Percentiles rank a stretch among this genome's conserved stretches.
Evolutionary conservation across 2,329 filamentous ascomycete genomes (phyloP).

Genomic region (Aspergillus ustus): DNA sequence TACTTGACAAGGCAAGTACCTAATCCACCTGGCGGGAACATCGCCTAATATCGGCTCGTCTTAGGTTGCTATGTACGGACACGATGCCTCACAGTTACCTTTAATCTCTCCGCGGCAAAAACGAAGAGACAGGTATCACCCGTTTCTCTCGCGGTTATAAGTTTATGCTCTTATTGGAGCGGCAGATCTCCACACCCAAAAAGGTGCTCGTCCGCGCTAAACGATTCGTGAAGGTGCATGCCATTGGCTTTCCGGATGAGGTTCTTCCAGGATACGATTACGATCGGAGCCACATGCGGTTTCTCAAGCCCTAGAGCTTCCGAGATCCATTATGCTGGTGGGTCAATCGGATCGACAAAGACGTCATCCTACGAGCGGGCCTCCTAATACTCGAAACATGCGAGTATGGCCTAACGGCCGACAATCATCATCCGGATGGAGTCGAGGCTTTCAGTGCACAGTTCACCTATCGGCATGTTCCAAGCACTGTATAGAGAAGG

Average conservation of each 20-base stretch:
- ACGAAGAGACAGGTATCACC: not conserved
- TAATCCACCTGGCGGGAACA: not conserved
- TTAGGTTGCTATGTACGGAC: not conserved
- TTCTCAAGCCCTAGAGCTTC: not conserved
- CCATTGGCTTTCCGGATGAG: not conserved
- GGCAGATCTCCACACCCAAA: not conserved
- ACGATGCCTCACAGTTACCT: not conserved
- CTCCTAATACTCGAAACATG: not conserved
- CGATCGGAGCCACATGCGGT: not conserved
- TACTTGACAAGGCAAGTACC: not conserved
- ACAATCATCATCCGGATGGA: not conserved
- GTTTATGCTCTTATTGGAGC: not conserved
- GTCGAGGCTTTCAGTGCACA: not conserved
- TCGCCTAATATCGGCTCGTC: not conserved
- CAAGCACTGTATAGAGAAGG: not conserved
- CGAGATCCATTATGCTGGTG: not conserved
- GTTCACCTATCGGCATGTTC: not conserved
- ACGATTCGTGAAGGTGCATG: not conserved
- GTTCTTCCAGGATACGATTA: not conserved
- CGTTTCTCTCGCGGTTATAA: not conserved
- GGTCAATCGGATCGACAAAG: not conserved
- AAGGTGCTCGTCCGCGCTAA: not conserved
- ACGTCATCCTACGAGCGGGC: not conserved
- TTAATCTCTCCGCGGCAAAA: not conserved
- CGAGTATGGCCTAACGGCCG: not conserved